These are phyloP conservation scores for Favolaschia claudopus DNA, from an alignment of 768 basidiomycete species.

Conservation along the genomic window DNA sequence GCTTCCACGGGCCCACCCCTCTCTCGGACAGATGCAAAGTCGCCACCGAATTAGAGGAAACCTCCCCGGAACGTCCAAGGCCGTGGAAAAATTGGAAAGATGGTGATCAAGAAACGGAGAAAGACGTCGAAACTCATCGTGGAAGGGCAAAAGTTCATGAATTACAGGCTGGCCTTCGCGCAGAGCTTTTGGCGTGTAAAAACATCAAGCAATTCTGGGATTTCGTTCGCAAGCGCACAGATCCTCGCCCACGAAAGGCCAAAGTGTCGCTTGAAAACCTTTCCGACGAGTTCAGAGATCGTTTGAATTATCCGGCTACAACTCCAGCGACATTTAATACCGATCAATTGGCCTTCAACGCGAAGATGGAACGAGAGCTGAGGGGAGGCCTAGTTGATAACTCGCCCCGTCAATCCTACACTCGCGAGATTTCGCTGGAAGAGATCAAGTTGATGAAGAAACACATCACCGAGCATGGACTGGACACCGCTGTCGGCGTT, in stretches of 20 bases:
- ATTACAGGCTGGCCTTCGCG: neutral
- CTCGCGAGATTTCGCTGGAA: neutral
- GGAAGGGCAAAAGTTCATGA: slow-evolving; percentile 6
- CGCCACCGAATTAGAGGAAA: neutral
- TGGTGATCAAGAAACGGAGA: too few species aligned
- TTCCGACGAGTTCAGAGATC: neutral
- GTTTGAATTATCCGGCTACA: neutral
- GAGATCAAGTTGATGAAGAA: neutral
- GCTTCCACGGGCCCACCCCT: too few species aligned
- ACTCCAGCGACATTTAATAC: neutral
- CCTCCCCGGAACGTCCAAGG: neutral
- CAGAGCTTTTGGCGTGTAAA: neutral
- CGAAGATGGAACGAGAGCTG: neutral
- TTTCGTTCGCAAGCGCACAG: too few species aligned
- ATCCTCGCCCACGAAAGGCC: neutral
- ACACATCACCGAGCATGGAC: neutral
- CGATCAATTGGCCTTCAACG: neutral
- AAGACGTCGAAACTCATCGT: neutral
- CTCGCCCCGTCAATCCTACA: neutral
- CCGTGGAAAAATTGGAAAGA: neutral
- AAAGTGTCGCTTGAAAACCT: neutral
- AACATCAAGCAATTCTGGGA: neutral
- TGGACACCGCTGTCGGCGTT: slow-evolving; percentile 1
- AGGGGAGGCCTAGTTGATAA: neutral
- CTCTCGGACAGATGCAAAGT: neutral